These are phyloP conservation scores for Lipomyces orientalis DNA, from an alignment of 805 yeast species.

Conservation along the genomic window DNA sequence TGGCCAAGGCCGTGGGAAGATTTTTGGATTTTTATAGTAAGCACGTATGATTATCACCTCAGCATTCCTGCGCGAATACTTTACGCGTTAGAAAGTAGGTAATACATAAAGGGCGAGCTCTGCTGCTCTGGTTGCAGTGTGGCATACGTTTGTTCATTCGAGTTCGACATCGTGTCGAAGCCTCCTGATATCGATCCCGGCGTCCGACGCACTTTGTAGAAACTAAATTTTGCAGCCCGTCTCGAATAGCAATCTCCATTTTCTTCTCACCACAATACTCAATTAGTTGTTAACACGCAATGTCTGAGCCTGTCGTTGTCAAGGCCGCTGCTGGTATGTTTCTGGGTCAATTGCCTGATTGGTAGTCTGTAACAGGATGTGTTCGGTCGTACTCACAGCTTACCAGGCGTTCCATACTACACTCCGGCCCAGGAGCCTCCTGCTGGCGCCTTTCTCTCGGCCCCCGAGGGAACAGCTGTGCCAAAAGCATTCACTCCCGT, in stretches of 20 bases:
- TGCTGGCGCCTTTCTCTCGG: conserved; percentile 46
- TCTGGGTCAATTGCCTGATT: background rate
- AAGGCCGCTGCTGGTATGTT: background rate
- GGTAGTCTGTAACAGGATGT: background rate
- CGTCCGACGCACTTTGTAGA: too few relatives aligned
- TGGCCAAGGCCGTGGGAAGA: background rate
- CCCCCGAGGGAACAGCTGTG: conserved; percentile 36
- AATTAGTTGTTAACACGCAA: background rate
- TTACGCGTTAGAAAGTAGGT: background rate
- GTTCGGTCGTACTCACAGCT: background rate
- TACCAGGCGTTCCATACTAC: conserved; percentile 35
- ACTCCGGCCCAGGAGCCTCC: conserved; percentile 48
- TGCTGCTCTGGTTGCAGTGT: background rate
- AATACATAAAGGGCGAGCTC: background rate
- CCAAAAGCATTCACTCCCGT: conserved; percentile 56
- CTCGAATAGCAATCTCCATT: background rate
- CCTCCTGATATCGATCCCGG: too few relatives aligned
- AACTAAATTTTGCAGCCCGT: background rate
- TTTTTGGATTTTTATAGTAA: background rate
- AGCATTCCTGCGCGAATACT: background rate
- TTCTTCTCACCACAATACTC: background rate
- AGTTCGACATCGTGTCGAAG: too few relatives aligned
- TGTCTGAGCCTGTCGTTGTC: conserved; percentile 4
- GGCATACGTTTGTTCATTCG: too few relatives aligned
- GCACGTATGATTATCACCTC: background rate